Conservation (phyloP, 75 land plant genomes). For the Gnetum montanum region DNA sequence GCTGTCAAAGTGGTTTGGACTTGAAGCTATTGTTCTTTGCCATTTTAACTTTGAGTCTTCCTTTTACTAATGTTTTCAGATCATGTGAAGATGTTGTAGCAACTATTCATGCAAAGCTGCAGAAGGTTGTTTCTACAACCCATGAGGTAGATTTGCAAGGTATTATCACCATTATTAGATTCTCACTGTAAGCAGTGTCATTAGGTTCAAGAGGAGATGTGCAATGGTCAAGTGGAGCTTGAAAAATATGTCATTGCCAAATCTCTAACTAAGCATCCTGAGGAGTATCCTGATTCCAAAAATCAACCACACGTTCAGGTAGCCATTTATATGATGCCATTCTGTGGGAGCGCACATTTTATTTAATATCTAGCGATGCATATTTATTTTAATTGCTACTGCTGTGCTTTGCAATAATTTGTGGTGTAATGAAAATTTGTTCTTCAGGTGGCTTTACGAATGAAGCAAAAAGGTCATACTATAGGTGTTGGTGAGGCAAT, state of each 20-base stretch:
- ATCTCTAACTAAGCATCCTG: slow-evolving; percentile 85
- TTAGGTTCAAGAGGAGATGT: slow-evolving; percentile 97
- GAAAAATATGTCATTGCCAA: slow-evolving; percentile 93
- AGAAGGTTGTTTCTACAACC: slow-evolving; percentile 49
- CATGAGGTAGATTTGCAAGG: too few relatives aligned
- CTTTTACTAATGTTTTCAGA: slow-evolving; percentile 23
- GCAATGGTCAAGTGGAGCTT: slow-evolving; percentile 75
- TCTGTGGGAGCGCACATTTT: neutral
- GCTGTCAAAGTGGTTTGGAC: neutral
- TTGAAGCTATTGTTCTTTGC: neutral
- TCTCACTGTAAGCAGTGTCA: too few relatives aligned
- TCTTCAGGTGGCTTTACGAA: slow-evolving; percentile 80
- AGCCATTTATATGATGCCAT: neutral
- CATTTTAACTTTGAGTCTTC: neutral
- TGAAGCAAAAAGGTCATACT: slow-evolving; percentile 69
- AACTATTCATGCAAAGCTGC: slow-evolving; percentile 65
- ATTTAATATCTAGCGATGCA: neutral
- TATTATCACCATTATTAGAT: too few relatives aligned
- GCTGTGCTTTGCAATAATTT: too few relatives aligned
- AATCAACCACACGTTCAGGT: slow-evolving; percentile 99
- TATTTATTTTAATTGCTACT: neutral
- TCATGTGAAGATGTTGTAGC: slow-evolving; percentile 94
- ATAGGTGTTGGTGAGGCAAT: slow-evolving; percentile 88
- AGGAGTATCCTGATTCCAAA: slow-evolving; percentile 93
- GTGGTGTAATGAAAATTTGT: too few relatives aligned